phyloP scores from a whole-genome alignment of 2,329 filamentous ascomycete genomes.

The Bipolaris bicolor region DNA sequence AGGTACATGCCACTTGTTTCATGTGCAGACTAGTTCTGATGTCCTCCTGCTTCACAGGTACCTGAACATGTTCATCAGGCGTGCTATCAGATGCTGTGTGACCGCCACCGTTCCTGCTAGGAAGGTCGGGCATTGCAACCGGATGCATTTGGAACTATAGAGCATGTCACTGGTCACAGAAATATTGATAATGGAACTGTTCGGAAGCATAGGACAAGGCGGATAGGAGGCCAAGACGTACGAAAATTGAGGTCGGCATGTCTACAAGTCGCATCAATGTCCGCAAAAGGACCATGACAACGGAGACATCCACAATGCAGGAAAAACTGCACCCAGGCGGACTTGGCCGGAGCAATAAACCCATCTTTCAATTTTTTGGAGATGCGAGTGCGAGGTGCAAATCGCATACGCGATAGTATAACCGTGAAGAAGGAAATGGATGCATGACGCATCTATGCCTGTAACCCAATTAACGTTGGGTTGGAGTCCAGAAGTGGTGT shows the following conservation, averaged over 20 bases:
- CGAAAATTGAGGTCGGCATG: slow-evolving; percentile 5
- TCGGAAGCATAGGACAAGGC: not conserved
- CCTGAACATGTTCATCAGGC: slow-evolving; percentile 3
- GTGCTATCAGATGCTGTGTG: slow-evolving; percentile 9
- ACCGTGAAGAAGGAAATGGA: slow-evolving; percentile 9
- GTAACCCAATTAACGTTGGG: not conserved
- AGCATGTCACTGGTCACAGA: not conserved
- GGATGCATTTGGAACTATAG: not conserved
- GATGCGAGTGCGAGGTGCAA: slow-evolving; percentile 9
- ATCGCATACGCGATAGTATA: slow-evolving; percentile 10
- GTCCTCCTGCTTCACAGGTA: slow-evolving; percentile 4
- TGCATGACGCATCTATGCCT: slow-evolving; percentile 12
- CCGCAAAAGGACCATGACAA: not conserved
- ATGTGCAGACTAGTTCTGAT: slow-evolving; percentile 10
- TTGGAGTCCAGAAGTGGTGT: slow-evolving; percentile 19
- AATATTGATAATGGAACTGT: slow-evolving; percentile 1
- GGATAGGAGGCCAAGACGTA: slow-evolving; percentile 2
- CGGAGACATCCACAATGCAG: slow-evolving; percentile 3
- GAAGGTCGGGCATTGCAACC: not conserved
- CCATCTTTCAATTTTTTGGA: slow-evolving; percentile 3
- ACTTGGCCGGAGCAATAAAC: not conserved
- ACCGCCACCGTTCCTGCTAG: slow-evolving; percentile 1
- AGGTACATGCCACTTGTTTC: slow-evolving; percentile 3
- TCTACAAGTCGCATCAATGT: not conserved
- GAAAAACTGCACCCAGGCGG: slow-evolving; percentile 2